Evolutionary conservation across 306 rosid species (phyloP).

Genomic region (Geum urbanum): DNA sequence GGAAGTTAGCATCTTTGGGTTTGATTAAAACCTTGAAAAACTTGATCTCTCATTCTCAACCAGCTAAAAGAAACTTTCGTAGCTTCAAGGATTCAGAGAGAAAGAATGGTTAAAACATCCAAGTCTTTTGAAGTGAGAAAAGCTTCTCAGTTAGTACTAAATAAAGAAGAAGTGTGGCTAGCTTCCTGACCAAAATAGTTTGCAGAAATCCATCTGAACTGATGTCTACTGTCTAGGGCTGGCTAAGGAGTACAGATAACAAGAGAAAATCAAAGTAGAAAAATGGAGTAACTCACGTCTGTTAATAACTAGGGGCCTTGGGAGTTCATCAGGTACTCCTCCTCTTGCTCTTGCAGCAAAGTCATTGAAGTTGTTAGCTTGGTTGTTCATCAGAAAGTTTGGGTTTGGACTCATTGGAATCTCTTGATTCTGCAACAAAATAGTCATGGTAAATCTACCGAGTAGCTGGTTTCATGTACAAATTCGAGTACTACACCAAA

Average conservation of each 20-base stretch:
- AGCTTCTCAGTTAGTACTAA: neutral
- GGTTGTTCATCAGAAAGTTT: conserved; percentile 55
- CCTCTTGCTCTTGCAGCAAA: conserved; percentile 54
- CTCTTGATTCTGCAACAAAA: conserved; percentile 50
- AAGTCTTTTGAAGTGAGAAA: neutral
- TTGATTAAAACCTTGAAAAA: neutral
- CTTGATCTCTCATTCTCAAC: neutral
- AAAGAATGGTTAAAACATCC: neutral
- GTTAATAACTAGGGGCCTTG: conserved; percentile 69
- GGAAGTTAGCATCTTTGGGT: neutral
- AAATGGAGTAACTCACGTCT: conserved; percentile 57
- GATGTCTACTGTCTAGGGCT: neutral
- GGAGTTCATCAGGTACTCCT: conserved; percentile 51
- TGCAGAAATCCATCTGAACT: neutral
- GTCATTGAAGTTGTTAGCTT: conserved; percentile 39
- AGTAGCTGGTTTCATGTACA: neutral
- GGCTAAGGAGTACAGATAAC: neutral
- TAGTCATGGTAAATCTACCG: neutral
- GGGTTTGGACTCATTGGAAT: conserved; percentile 60
- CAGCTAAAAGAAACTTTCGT: neutral
- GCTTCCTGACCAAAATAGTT: conserved; percentile 13
- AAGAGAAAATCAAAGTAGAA: neutral
- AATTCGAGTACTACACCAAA: neutral
- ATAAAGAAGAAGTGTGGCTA: neutral
- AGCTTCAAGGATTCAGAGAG: neutral